phyloP scores from a whole-genome alignment of 108 stramenopile species.

The Craspedostauros australis region DNA sequence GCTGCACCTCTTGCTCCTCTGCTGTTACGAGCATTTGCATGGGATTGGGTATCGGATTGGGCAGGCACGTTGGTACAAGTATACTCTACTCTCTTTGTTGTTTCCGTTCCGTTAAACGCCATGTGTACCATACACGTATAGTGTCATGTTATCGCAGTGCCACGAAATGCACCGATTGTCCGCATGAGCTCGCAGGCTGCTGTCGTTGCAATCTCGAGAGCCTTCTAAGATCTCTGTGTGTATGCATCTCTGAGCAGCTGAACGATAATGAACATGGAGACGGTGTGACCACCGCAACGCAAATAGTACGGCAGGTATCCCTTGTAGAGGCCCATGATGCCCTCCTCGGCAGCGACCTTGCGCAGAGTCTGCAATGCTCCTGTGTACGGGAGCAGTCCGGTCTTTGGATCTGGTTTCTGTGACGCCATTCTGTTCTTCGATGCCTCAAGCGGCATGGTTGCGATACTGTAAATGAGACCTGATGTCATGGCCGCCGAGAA shows the following conservation, averaged over 20 bases:
- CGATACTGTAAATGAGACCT: constrained; percentile 86
- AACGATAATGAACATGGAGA: constrained; percentile 88
- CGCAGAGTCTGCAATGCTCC: constrained; percentile 74
- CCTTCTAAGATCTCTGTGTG: too few relatives aligned
- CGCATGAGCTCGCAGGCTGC: too few relatives aligned
- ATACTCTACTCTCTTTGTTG: too few relatives aligned
- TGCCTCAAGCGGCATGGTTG: constrained; percentile 93
- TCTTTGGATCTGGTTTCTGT: constrained; percentile 66
- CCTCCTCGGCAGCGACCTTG: constrained; percentile 62
- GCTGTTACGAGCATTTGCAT: too few relatives aligned
- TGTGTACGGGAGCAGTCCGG: constrained; percentile 82
- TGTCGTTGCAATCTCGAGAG: too few relatives aligned
- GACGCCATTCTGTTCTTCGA: constrained; percentile 93
- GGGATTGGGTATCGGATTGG: too few relatives aligned
- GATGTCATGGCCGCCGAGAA: constrained; percentile 90
- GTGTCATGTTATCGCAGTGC: too few relatives aligned
- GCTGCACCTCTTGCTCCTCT: too few relatives aligned
- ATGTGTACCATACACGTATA: too few relatives aligned
- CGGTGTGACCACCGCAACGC: constrained; percentile 94
- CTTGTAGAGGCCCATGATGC: constrained; percentile 79
- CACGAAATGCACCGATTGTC: too few relatives aligned
- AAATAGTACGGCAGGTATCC: constrained; percentile 90
- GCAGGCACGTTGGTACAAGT: too few relatives aligned
- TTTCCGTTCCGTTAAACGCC: too few relatives aligned
- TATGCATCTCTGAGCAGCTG: constrained; percentile 79